A percentile compares a stretch with the other conserved stretches of the same genome.
These are phyloP conservation scores for Nakazawaea ambrosiae DNA, from an alignment of 805 yeast species.

Conservation along the genomic window DNA sequence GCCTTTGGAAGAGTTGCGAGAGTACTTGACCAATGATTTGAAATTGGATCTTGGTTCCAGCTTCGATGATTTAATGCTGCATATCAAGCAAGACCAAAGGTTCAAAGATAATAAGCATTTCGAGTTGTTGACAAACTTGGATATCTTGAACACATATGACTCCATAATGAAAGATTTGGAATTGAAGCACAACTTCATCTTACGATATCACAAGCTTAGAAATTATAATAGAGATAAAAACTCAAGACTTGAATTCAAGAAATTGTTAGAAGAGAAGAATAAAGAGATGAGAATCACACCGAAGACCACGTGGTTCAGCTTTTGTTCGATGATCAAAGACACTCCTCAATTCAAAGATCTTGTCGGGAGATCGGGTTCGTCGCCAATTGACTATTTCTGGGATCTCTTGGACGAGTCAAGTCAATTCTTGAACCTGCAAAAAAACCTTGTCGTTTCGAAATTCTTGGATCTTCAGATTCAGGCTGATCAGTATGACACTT, in stretches of 20 bases:
- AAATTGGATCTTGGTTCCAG: conserved; percentile 20
- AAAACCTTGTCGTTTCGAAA: conserved; percentile 37
- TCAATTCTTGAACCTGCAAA: conserved; percentile 47
- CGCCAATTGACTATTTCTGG: conserved; percentile 70
- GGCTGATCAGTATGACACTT: neutral
- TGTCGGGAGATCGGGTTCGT: conserved; percentile 73
- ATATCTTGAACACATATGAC: conserved; percentile 49
- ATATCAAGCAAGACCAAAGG: conserved; percentile 37
- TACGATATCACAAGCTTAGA: conserved; percentile 23
- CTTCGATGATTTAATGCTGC: conserved; percentile 32
- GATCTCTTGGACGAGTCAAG: conserved; percentile 62
- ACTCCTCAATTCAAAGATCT: conserved; percentile 52
- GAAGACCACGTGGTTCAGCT: conserved; percentile 51
- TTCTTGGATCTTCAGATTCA: conserved; percentile 12
- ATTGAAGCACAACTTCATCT: conserved; percentile 21
- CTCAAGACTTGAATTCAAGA: conserved; percentile 56
- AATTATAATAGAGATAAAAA: conserved; percentile 54
- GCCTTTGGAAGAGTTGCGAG: conserved; percentile 37
- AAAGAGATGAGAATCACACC: conserved; percentile 36
- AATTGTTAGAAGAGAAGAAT: conserved; percentile 28
- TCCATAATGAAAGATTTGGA: conserved; percentile 22
- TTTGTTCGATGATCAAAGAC: conserved; percentile 42
- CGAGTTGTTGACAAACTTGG: conserved; percentile 44
- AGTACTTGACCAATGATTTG: conserved; percentile 35
- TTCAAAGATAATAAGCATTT: conserved; percentile 56